Conservation (phyloP, 2,329 filamentous ascomycete genomes). For the Colletotrichum filicis region DNA sequence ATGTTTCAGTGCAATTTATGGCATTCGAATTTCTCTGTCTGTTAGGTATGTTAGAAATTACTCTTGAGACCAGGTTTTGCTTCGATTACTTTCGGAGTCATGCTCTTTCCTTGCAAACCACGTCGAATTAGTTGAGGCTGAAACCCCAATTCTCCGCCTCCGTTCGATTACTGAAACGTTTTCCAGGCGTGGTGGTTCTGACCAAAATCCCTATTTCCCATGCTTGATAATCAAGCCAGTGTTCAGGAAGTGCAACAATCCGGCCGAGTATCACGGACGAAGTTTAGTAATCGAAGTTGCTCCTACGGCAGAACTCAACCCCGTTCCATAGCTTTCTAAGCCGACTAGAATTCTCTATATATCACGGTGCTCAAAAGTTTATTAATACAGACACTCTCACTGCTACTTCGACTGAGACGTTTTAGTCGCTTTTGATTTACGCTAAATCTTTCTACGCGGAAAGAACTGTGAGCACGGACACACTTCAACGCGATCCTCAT, state of each 20-base stretch:
- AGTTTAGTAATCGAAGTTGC: not conserved
- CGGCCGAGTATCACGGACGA: not conserved
- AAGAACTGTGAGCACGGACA: not conserved
- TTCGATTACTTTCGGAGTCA: too few species aligned
- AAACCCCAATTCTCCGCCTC: not conserved
- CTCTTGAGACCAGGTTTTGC: too few species aligned
- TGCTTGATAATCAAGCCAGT: not conserved
- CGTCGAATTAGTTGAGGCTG: too few species aligned
- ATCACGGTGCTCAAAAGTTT: not conserved
- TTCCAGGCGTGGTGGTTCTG: not conserved
- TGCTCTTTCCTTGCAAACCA: too few species aligned
- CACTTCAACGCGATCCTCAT: not conserved
- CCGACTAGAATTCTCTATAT: not conserved
- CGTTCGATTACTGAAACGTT: not conserved
- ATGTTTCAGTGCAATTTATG: too few species aligned
- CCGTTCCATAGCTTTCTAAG: not conserved
- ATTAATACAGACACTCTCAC: not conserved
- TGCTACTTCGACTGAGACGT: not conserved
- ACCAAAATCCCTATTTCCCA: not conserved
- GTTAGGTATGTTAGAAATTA: too few species aligned
- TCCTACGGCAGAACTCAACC: not conserved
- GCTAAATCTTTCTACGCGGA: not conserved
- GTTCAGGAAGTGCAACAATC: not conserved
- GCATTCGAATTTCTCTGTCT: too few species aligned
- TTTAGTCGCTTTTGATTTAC: too few species aligned